Evolutionary conservation across 225 moss, liverwort and hornwort genomes (phyloP), one percentile per base, ranked within the genome.

Genomic region (Polytrichum formosum): DNA sequence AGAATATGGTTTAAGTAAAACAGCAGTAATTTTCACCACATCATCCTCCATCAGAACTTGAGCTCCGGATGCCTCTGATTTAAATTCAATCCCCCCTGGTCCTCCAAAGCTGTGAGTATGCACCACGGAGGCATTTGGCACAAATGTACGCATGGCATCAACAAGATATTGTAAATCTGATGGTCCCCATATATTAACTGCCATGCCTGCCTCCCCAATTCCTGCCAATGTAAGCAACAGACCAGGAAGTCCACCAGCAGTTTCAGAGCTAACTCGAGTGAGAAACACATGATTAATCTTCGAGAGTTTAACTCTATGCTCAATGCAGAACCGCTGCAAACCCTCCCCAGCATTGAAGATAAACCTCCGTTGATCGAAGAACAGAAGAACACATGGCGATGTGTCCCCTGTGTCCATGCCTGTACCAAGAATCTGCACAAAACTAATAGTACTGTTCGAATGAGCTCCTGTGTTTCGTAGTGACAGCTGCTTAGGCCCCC

Each of bases 341-440:
- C 98, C 98, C 97, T 94, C 98, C 81, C 98, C 98, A 37, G 98
- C 94, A 77, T 98, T 98, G 66, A 98, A 98, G 62, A 98, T 92
- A 68, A 91, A 91, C 63, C 98, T 88, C 19, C 98, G 88, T 77
- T 94, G 94, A 77, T 98, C 98, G 80, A 98, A 98, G 78, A 98
- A 98, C n/a, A 98, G 85, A 54, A 98, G 85, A 63, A 98, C 94
- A 70, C 88, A 94, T 58, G 94, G 85, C 53, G 98, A 82, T 9
- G 98, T 98, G 77, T 98, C 98, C 61, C 88, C 85, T 4, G 98
- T 98, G 87, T 94, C 98, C 98, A 98, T 94, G 70, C 98, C 98
- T 54, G 98, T 98, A 20, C 98, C 98, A 75, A 98, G 91, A 85
- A 98, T 92, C 91, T 98, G 98, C 66, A 98, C 87, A 76, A 88